Evolutionary conservation across 2,329 filamentous ascomycete genomes (phyloP), one percentile per base, ranked within the genome.

Genomic region (Thyridium curvatum): DNA sequence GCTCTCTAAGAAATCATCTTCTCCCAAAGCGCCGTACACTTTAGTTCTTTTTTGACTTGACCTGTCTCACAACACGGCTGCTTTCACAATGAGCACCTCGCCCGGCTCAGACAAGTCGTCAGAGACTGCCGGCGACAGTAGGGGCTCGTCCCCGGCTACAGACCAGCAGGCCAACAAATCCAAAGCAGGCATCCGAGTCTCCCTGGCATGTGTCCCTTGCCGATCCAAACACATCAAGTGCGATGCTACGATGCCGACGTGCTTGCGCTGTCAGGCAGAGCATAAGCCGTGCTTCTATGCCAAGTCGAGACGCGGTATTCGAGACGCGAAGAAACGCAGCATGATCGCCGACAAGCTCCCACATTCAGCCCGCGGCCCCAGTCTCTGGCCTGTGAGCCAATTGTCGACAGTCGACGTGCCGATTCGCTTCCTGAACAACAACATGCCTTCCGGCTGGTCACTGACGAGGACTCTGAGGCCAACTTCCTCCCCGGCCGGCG

Each of bases 151-250:
- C 13, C 37, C 37, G 17, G 18, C n/a, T 16, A 18, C 38, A 26
- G 38, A 39, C 18, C 36, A 38, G 33, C 33, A 13, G 18, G 44
- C 44, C 35, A 49, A 43, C 35, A 51, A 51, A 17, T 55, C 56
- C 21, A 59, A 59, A 37, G 51, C 53, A 12, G 53, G 50, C 29
- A 68, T 74, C 38, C 60, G 62, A 38, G 61, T 62, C 17, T 65
- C 62, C 10, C 48, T 65, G 28, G 62, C 62, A 35, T 65, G 62
- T 34, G 55, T 69, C 56, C 74, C 77, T 47, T 75, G 69, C 41
- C 64, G 61, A 17, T 56, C 59, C 42, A 74, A 66, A 50, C 73
- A 77, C 36, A 76, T 41, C 34, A 47, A 40, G 47, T 49, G 30
- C 45, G 30, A 41, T 32, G 38, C 34, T 13, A 34, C 62, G 58